phyloP scores from a whole-genome alignment of 2,329 filamentous ascomycete species.

The Diplocarpon mali region DNA sequence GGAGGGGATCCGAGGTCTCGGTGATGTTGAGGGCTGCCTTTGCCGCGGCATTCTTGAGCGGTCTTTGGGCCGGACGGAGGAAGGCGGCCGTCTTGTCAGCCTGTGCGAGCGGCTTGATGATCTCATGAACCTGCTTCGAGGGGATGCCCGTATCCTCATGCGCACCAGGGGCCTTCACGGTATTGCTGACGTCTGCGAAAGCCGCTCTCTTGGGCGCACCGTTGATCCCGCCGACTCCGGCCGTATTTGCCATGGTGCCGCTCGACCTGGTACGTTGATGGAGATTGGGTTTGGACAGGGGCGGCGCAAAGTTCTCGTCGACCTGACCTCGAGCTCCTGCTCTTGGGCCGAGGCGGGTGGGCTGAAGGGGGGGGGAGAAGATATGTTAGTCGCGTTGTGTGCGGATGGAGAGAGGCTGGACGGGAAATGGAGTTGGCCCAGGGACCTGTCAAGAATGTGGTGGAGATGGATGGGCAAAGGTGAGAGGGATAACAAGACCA shows the following conservation, averaged over 20 bases:
- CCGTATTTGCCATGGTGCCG: constrained; percentile 42
- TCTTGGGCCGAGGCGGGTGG: constrained; percentile 27
- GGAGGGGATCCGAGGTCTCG: constrained; percentile 7
- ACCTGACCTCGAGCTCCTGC: constrained; percentile 56
- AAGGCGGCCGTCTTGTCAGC: constrained; percentile 34
- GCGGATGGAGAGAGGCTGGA: constrained; percentile 1
- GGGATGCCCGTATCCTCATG: constrained; percentile 46
- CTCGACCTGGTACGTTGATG: constrained; percentile 79
- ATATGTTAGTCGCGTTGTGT: constrained; percentile 18
- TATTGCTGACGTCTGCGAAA: constrained; percentile 77
- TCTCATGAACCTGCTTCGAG: constrained; percentile 31
- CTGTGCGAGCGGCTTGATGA: constrained; percentile 21
- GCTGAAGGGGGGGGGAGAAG: constrained; percentile 12
- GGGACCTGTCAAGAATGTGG: constrained; percentile 16
- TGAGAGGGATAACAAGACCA: constrained; percentile 6
- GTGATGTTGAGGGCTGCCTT: constrained; percentile 12
- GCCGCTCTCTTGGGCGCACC: constrained; percentile 62
- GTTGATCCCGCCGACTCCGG: constrained; percentile 46
- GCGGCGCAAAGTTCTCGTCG: constrained; percentile 58
- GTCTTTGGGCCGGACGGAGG: constrained; percentile 52
- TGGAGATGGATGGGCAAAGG: constrained; percentile 1
- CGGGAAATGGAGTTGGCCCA: constrained; percentile 14
- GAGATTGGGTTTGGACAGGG: constrained; percentile 44
- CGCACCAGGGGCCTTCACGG: constrained; percentile 30
- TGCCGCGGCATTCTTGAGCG: constrained; percentile 27